A percentile compares a stretch with the other conserved stretches of the same genome.
phyloP scores from a whole-genome alignment of 805 yeast species.

The Lachancea kluyveri region DNA sequence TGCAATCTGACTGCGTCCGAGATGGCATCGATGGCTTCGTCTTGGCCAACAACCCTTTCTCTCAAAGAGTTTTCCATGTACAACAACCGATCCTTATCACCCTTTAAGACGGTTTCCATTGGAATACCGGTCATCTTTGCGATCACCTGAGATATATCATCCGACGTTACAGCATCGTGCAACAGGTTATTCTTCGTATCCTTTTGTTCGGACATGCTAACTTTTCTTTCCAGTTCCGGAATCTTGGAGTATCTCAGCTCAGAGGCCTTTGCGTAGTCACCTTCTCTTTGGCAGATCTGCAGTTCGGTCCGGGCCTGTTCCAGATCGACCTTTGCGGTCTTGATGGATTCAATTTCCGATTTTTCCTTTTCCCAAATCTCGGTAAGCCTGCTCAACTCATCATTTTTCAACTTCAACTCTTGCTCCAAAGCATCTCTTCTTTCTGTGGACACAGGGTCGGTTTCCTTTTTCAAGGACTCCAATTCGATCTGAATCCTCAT shows the following conservation, averaged over 20 bases:
- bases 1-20: slow-evolving; percentile 94
- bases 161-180: slow-evolving; percentile 91
- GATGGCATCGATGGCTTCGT: slow-evolving; percentile 84
- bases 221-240: slow-evolving; percentile 65
- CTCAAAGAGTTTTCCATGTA: slow-evolving; percentile 79
- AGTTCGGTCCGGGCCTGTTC: slow-evolving; percentile 81
- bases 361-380: slow-evolving; percentile 84
- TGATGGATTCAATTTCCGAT: slow-evolving; percentile 66
- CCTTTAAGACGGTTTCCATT: slow-evolving; percentile 81
- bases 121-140: slow-evolving; percentile 97
- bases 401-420: slow-evolving; percentile 55
- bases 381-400: slow-evolving; percentile 65
- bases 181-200: slow-evolving; percentile 31
- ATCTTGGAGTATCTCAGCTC: slow-evolving; percentile 82
- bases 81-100: slow-evolving; percentile 85
- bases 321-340: slow-evolving; percentile 70
- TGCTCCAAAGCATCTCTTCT: slow-evolving; percentile 68
- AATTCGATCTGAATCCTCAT: slow-evolving; percentile 94
- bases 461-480: slow-evolving; percentile 89
- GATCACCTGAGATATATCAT: slow-evolving; percentile 88
- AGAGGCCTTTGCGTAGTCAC: slow-evolving; percentile 84
- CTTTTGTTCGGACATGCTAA: slow-evolving; percentile 40
- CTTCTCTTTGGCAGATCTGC: slow-evolving; percentile 76
- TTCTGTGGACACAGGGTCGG: slow-evolving; percentile 76
- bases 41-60: slow-evolving; percentile 87